A percentile compares a stretch with the other conserved stretches of the same genome.
Evolutionary conservation across 2,329 filamentous ascomycete species (phyloP).

Genomic region (Venturia aucupariae): DNA sequence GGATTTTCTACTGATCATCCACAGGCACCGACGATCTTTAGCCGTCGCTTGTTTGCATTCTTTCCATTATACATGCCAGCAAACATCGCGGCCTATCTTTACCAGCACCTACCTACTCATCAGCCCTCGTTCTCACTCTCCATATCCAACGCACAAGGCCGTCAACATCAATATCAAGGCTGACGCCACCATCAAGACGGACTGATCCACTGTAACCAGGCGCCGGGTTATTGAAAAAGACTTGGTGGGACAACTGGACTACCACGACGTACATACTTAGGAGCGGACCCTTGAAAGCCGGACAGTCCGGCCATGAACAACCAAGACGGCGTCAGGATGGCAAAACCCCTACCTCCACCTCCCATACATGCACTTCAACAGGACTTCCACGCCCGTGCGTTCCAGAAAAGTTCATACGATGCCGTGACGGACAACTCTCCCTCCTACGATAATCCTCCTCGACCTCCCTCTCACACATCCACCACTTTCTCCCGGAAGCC

Average conservation of each 20-base stretch:
- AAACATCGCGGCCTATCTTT: background rate
- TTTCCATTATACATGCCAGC: background rate
- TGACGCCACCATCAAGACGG: background rate
- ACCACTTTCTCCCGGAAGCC: background rate
- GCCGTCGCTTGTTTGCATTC: background rate
- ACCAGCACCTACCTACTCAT: background rate
- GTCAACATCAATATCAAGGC: background rate
- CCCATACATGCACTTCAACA: background rate
- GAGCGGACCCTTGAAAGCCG: background rate
- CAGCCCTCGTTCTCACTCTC: background rate
- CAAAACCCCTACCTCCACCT: constrained; percentile 9
- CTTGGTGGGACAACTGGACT: background rate
- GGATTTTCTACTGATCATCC: background rate
- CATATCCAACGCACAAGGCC: background rate
- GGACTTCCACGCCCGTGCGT: constrained; percentile 1
- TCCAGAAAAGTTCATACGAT: background rate
- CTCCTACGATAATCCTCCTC: background rate
- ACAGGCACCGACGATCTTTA: background rate
- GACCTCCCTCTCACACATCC: background rate
- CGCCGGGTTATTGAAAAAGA: background rate
- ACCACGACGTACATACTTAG: background rate
- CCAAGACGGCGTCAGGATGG: constrained; percentile 3
- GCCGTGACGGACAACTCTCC: background rate
- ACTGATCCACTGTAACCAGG: background rate
- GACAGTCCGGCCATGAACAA: constrained; percentile 1